Percentiles rank a stretch among this genome's conserved stretches.
Conservation (phyloP, 257 asterid genomes). For the Fraxinus pennsylvanica region DNA sequence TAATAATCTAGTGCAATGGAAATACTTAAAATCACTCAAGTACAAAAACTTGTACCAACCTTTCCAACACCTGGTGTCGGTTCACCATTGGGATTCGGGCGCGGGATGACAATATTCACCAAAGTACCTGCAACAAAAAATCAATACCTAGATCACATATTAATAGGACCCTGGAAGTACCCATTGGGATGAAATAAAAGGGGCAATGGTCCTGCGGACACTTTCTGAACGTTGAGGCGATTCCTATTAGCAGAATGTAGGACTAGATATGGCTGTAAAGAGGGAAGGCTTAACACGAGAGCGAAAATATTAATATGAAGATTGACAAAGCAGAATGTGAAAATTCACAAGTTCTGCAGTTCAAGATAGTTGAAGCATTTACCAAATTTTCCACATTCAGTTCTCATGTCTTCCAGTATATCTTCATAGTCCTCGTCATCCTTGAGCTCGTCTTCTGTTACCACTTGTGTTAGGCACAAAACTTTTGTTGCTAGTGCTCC, state of each 20-base stretch:
- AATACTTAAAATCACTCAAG: background rate
- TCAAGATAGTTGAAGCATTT: background rate
- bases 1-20: background rate
- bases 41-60: slow-evolving; percentile 26
- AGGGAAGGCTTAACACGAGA: slow-evolving; percentile 4
- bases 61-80: slow-evolving; percentile 52
- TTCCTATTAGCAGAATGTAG: slow-evolving; percentile 1
- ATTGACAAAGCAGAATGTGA: background rate
- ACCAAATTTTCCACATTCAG: slow-evolving; percentile 80
- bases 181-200: background rate
- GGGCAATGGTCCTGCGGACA: slow-evolving; percentile 5
- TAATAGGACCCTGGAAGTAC: background rate
- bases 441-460: slow-evolving; percentile 65
- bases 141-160: background rate
- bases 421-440: slow-evolving; percentile 81
- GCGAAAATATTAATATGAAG: background rate
- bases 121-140: slow-evolving; percentile 36
- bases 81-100: slow-evolving; percentile 46
- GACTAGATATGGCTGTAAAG: slow-evolving; percentile 1
- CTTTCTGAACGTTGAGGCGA: background rate
- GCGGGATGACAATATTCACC: slow-evolving; percentile 49
- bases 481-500: slow-evolving; percentile 67
- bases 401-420: slow-evolving; percentile 84
- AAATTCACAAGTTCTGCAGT: background rate
- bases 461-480: slow-evolving; percentile 77